Percentiles rank a stretch among this genome's conserved stretches.
phyloP scores from a whole-genome alignment of 164 flowering plant genomes.

The Vitis cinerea region DNA sequence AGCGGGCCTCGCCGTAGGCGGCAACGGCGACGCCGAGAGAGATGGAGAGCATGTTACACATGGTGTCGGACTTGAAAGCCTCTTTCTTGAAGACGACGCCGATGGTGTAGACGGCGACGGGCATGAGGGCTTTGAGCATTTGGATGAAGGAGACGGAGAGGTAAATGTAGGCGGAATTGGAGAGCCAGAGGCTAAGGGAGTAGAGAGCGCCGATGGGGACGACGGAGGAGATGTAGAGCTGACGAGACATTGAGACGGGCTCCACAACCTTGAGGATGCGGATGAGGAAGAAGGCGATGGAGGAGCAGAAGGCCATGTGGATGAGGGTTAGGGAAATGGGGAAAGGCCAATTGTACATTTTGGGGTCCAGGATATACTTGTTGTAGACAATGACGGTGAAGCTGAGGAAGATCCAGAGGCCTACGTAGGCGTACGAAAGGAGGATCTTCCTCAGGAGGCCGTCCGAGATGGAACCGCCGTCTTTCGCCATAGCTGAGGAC shows the following conservation, averaged over 20 bases:
- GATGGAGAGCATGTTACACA: conserved; percentile 50
- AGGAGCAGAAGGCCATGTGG: conserved; percentile 54
- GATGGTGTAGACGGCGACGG: conserved; percentile 54
- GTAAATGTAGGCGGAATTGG: conserved; percentile 55
- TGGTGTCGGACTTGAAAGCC: conserved; percentile 32
- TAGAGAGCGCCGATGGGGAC: conserved; percentile 54
- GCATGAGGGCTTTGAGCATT: conserved; percentile 58
- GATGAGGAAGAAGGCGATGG: conserved; percentile 46
- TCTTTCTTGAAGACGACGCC: conserved; percentile 42
- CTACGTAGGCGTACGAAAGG: conserved; percentile 47
- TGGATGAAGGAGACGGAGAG: conserved; percentile 55
- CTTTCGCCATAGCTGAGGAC: conserved; percentile 9
- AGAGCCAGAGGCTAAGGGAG: conserved; percentile 52
- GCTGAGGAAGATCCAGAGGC: conserved; percentile 54
- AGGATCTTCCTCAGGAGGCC: conserved; percentile 45
- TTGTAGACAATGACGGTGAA: conserved; percentile 61
- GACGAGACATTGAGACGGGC: conserved; percentile 44
- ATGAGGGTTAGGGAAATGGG: conserved; percentile 57
- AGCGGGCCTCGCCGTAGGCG: conserved; percentile 53
- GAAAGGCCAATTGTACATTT: conserved; percentile 55
- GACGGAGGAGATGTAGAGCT: conserved; percentile 44
- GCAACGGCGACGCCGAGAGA: conserved; percentile 52
- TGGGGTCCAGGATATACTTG: conserved; percentile 55
- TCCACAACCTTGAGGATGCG: conserved; percentile 42
- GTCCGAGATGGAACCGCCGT: conserved; percentile 40